Evolutionary conservation across 192 early-diverging fungal genomes (phyloP).

Genomic region (Radiomyces spectabilis): DNA sequence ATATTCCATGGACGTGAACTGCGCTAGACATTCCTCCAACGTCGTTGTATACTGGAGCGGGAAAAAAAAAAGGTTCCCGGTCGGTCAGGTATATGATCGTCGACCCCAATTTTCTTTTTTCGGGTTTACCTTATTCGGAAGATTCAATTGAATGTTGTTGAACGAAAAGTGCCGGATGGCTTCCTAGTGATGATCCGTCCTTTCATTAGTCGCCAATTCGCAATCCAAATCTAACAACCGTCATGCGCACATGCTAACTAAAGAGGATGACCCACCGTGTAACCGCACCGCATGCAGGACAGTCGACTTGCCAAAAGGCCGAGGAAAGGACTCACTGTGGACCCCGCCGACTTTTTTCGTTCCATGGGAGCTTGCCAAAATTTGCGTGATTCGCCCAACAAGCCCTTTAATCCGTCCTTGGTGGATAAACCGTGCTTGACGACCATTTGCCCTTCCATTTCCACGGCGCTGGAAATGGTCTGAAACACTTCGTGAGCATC

Average conservation of each 20-base stretch:
- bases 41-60: constrained; percentile 34
- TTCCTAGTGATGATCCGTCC: constrained; percentile 44
- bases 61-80: too few relatives aligned
- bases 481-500: constrained; percentile 86
- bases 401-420: too few relatives aligned
- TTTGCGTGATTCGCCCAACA: not conserved
- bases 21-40: constrained; percentile 43
- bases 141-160: constrained; percentile 70
- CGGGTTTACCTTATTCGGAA: constrained; percentile 40
- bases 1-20: constrained; percentile 53
- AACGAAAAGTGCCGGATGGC: constrained; percentile 75
- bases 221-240: not conserved
- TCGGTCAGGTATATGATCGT: too few relatives aligned
- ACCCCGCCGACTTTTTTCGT: too few relatives aligned
- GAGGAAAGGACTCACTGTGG: constrained; percentile 74
- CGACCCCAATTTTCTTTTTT: too few relatives aligned
- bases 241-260: too few relatives aligned
- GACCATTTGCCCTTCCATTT: constrained; percentile 48
- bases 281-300: constrained; percentile 73
- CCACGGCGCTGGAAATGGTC: constrained; percentile 63
- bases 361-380: not conserved
- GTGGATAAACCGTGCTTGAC: too few relatives aligned
- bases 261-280: constrained; percentile 40
- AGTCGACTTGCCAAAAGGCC: constrained; percentile 70
- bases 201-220: not conserved